Base-by-base conservation (phyloP, 768 basidiomycete genomes). In the Tubosaeta sp. region DNA sequence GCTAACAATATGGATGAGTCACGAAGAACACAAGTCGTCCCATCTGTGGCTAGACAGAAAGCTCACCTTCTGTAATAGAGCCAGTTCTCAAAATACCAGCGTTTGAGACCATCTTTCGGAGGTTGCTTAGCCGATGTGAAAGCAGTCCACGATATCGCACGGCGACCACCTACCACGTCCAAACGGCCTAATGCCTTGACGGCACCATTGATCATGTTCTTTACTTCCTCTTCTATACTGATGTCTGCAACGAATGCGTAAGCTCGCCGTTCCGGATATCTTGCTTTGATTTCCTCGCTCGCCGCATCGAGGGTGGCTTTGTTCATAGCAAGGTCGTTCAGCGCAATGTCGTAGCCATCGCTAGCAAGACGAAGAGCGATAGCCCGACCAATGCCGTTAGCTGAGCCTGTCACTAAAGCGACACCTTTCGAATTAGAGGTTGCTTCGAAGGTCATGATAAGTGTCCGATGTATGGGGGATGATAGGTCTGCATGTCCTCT, bases 301-400 rank as follows among this genome's bases (percentile, higher is more conserved):
- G 44, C 17, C 16, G 43, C 35, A 9, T 61, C 61, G 0, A 71
- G 63, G 1, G 47, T 39, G 1, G 37, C 39, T n/a, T 54, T 51
- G 34, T 65, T 62, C 1, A 19, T n/a, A 2, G 56, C n/a, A 16
- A 74, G 51, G 50, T 74, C 71, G 55, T 70, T 73, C 17, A 74
- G 46, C 1, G 57, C 69, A 12, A 74, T 46, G 26, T 73, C 68
- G 34, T 66, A 71, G 0, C 73, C 73, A 25, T 73, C 70, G 6
- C 49, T 54, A 1, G 72, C 73, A 14, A 74, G 69, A 33, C 65
- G 59, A 19, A 73, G 52, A 16, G 73, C 70, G 17, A 73, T 72
- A 14, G 47, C 46, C 4, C 63, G 63, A 8, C 73, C 73, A 17
- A 74, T 73, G 10, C 65, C 71, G 22, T 52, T 63, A 12, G 60